Evolutionary conservation across 768 basidiomycete genomes (phyloP), one percentile per base, ranked within the genome.

Genomic region (Panellus pusillus): DNA sequence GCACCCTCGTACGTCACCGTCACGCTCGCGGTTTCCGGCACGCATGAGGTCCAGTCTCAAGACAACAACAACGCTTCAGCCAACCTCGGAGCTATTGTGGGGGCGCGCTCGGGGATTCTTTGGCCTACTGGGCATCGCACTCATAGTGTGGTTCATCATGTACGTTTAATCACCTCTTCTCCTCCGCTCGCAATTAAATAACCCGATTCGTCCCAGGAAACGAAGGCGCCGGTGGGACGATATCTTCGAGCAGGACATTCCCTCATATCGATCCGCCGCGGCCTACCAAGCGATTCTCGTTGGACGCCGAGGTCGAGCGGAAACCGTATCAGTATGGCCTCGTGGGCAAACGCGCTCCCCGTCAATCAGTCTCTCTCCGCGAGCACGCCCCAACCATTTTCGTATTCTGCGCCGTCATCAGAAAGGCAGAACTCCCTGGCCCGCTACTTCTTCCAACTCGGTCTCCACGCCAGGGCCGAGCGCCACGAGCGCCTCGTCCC

Each of bases 251-350:
- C 74, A 72, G 52, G 78, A 78, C 29, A 44, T 63, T 46, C 56
- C n/a, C 63, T 13, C n/a, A 64, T 14, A 52, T 4, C 57, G 54
- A 12, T 44, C 65, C 27, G 7, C 32, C 36, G 18, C 40, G 54
- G 54, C 9, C 65, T 64, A 44, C 60, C 56, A 59, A 61, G 52
- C 62, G 70, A 41, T 62, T 72, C 49, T 69, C 67, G 14, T 59
- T 70, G 24, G 65, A 70, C 40, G 56, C 65, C 20, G 54, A 59
- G n/a, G 32, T 58, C 36, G 66, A 69, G 27, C 82, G 80, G 5
- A 77, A 70, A 63, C 83, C 84, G 19, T 87, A 87, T 62, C 74
- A 81, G 60, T 87, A 87, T 57, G 84, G 83, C 15, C 72, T 81
- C 38, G 78, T 87, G 20, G 85, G 84, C 77, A 75, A 19, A 70